These are phyloP conservation scores for Pleurotus citrinopileatus DNA, from an alignment of 768 basidiomycete genomes.

Conservation along the genomic window DNA sequence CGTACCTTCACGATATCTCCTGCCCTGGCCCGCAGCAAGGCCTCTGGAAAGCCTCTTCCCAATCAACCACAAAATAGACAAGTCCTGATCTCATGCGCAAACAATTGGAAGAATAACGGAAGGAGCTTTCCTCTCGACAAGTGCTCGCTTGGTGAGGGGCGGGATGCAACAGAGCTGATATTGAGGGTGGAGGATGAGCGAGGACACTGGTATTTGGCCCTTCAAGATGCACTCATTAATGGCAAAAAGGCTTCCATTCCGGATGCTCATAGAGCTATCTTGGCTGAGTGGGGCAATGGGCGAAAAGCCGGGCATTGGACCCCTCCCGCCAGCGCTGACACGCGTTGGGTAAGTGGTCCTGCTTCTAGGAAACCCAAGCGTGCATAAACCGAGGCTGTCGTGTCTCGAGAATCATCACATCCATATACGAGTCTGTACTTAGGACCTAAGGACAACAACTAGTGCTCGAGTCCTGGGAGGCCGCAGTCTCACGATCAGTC, in stretches of 20 bases:
- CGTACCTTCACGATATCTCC: constrained; percentile 26
- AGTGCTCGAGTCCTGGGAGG: no score
- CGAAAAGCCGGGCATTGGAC: constrained; percentile 14
- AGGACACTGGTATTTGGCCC: constrained; percentile 32
- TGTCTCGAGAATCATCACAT: no score
- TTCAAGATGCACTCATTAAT: constrained; percentile 23
- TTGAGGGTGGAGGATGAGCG: constrained; percentile 25
- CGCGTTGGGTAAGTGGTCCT: constrained; percentile 4
- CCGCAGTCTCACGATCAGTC: no score
- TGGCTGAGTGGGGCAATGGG: constrained; percentile 24
- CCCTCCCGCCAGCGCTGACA: neutral
- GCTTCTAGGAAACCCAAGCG: neutral
- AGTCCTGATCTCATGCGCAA: constrained; percentile 29
- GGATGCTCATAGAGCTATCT: constrained; percentile 24
- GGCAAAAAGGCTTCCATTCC: constrained; percentile 17
- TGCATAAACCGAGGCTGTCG: no score
- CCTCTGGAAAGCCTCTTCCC: neutral
- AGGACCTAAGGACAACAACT: no score
- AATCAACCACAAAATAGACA: constrained; percentile 18
- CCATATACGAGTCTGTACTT: no score
- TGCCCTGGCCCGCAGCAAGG: constrained; percentile 2
- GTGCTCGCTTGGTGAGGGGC: constrained; percentile 27
- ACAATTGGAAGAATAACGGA: constrained; percentile 26
- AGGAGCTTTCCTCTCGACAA: constrained; percentile 21
- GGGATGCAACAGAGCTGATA: constrained; percentile 30